phyloP scores from a whole-genome alignment of 331 rosid species.

The Saraca asoca region DNA sequence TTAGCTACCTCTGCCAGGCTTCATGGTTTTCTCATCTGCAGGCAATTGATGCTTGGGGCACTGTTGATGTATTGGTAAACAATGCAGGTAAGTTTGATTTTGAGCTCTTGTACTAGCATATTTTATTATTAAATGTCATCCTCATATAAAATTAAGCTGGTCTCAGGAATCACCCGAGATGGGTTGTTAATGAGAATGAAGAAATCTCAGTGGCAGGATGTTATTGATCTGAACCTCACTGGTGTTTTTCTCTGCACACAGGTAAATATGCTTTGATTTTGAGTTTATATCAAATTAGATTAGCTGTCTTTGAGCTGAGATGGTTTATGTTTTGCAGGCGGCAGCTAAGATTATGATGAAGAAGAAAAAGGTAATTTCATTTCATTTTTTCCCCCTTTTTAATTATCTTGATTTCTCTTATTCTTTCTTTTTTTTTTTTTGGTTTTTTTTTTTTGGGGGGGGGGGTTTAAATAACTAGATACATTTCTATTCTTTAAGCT shows the following conservation, averaged over 20 bases:
- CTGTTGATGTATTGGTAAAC: constrained; percentile 82
- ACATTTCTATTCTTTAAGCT: neutral
- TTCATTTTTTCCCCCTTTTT: no score
- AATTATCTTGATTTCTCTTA: neutral
- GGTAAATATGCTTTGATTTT: constrained; percentile 42
- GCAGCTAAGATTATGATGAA: constrained; percentile 98
- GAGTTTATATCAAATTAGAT: constrained; percentile 21
- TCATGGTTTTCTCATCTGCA: constrained; percentile 50
- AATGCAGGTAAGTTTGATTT: constrained; percentile 70
- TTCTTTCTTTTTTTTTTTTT: neutral
- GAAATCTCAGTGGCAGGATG: constrained; percentile 90
- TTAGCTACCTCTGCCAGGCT: constrained; percentile 34
- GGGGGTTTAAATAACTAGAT: neutral
- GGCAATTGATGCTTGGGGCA: constrained; percentile 97
- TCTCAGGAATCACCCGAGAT: constrained; percentile 86
- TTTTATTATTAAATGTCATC: constrained; percentile 13
- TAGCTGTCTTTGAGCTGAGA: constrained; percentile 33
- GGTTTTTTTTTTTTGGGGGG: neutral
- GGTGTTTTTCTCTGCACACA: constrained; percentile 91
- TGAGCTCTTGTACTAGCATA: constrained; percentile 4
- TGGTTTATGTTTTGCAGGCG: constrained; percentile 55
- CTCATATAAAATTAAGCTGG: constrained; percentile 33
- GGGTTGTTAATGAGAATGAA: constrained; percentile 97
- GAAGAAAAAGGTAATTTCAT: constrained; percentile 93
- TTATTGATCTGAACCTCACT: constrained; percentile 92